Percentiles rank a stretch among this genome's conserved stretches.
Conservation (phyloP, 2,329 filamentous ascomycete species). For the Fusarium equiseti region DNA sequence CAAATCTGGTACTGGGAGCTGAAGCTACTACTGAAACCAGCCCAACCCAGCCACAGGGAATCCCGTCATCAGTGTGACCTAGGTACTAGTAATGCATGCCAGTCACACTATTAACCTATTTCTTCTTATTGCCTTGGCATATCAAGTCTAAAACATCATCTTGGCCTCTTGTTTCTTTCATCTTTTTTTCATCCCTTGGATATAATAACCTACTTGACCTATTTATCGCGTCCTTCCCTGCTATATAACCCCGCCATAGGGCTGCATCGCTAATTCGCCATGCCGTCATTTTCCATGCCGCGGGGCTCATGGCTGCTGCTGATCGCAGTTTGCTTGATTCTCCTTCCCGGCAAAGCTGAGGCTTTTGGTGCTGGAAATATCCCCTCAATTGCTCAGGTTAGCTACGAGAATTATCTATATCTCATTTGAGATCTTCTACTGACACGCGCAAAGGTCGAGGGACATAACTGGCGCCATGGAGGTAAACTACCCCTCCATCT, state of each 20-base stretch:
- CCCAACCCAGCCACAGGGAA: slow-evolving; percentile 43
- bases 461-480: slow-evolving; percentile 77
- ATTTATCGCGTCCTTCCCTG: slow-evolving; percentile 13
- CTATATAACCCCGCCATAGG: slow-evolving; percentile 40
- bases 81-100: slow-evolving; percentile 22
- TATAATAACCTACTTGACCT: neutral
- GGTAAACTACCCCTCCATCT: slow-evolving; percentile 54
- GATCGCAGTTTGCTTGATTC: slow-evolving; percentile 62
- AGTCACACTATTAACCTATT: slow-evolving; percentile 3
- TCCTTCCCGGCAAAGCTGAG: slow-evolving; percentile 67
- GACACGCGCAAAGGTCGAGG: slow-evolving; percentile 65
- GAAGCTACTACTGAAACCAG: slow-evolving; percentile 10
- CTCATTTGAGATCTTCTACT: neutral
- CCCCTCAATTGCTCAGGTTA: slow-evolving; percentile 69
- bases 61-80: slow-evolving; percentile 47
- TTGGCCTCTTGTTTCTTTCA: neutral
- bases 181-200: neutral
- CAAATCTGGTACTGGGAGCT: slow-evolving; percentile 7
- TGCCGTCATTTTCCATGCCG: slow-evolving; percentile 62
- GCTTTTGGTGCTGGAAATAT: slow-evolving; percentile 80
- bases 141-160: slow-evolving; percentile 26
- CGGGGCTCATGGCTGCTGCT: slow-evolving; percentile 66
- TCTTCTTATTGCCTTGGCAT: slow-evolving; percentile 23
- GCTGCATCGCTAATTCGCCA: slow-evolving; percentile 50
- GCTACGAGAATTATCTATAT: neutral